Evolutionary conservation across 2,329 filamentous ascomycete species (phyloP).

Genomic region (Sordariomycetes sp.): DNA sequence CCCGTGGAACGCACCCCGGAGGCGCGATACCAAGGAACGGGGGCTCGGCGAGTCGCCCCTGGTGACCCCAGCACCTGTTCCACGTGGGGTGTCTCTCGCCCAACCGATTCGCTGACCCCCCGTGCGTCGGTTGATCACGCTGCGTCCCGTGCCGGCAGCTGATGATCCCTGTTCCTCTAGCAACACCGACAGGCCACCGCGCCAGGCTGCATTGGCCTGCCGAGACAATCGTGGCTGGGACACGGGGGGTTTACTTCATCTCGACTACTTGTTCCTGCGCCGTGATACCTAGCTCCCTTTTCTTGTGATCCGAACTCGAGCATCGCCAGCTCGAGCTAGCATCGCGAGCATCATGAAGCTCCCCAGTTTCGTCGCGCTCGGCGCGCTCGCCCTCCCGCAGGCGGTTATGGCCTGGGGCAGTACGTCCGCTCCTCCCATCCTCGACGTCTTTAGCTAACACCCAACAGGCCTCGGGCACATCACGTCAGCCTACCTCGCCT

Average conservation of each 20-base stretch:
- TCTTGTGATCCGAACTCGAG: neutral
- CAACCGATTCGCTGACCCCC: neutral
- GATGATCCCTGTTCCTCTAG: neutral
- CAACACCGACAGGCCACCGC: neutral
- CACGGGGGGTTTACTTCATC: neutral
- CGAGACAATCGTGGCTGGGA: neutral
- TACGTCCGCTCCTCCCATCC: conserved; percentile 11
- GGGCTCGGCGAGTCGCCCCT: too few relatives aligned
- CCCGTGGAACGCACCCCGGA: too few relatives aligned
- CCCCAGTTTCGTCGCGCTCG: conserved; percentile 12
- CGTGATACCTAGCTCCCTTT: neutral
- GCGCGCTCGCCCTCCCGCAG: conserved; percentile 17
- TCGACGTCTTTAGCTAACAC: neutral
- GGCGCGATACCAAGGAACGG: too few relatives aligned
- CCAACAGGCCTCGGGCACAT: conserved; percentile 46
- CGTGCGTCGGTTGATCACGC: neutral
- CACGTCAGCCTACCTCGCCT: conserved; percentile 50
- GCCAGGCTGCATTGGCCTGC: neutral
- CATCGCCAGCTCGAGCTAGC: neutral
- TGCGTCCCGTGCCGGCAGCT: neutral
- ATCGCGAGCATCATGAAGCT: conserved; percentile 16
- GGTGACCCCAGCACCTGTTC: too few relatives aligned
- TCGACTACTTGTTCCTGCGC: neutral
- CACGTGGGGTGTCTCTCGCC: neutral
- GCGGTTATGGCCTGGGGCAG: conserved; percentile 27